phyloP scores from a whole-genome alignment of 352 stramenopile species.

The Globisporangium middletonii region DNA sequence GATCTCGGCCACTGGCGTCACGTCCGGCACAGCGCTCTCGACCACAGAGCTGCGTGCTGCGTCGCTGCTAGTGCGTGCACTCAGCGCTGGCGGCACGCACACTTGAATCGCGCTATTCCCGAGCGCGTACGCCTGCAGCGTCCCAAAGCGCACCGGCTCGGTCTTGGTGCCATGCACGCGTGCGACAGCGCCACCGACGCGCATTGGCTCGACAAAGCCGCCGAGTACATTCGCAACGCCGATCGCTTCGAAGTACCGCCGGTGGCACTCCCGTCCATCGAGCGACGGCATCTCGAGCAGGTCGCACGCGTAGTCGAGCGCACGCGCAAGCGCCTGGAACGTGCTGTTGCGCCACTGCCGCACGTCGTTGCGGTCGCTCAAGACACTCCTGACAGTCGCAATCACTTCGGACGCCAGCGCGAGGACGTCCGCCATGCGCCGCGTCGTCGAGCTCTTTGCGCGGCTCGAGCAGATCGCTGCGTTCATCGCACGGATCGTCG shows the following conservation, averaged over 20 bases:
- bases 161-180: slow-evolving; percentile 7
- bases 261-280: background rate
- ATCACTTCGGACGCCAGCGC: slow-evolving; percentile 35
- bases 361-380: slow-evolving; percentile 12
- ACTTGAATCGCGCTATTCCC: slow-evolving; percentile 27
- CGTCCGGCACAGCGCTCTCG: slow-evolving; percentile 14
- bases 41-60: background rate
- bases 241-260: slow-evolving; percentile 31
- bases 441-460: background rate
- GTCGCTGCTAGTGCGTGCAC: background rate
- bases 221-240: slow-evolving; percentile 39
- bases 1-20: slow-evolving; percentile 23
- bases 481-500: slow-evolving; percentile 42
- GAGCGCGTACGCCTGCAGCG: slow-evolving; percentile 29
- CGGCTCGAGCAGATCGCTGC: slow-evolving; percentile 13
- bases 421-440: slow-evolving; percentile 19
- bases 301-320: slow-evolving; percentile 10
- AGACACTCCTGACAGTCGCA: slow-evolving; percentile 21
- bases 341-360: slow-evolving; percentile 23
- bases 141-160: slow-evolving; percentile 8
- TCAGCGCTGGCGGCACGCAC: background rate
- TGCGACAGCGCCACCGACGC: slow-evolving; percentile 29
- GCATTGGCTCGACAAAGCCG: slow-evolving; percentile 35
- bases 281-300: slow-evolving; percentile 11
- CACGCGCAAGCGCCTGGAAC: slow-evolving; percentile 18